Percentiles rank a stretch among this genome's conserved stretches.
phyloP scores from a whole-genome alignment of 129 eudicot genomes.

The Artemisia argyi region DNA sequence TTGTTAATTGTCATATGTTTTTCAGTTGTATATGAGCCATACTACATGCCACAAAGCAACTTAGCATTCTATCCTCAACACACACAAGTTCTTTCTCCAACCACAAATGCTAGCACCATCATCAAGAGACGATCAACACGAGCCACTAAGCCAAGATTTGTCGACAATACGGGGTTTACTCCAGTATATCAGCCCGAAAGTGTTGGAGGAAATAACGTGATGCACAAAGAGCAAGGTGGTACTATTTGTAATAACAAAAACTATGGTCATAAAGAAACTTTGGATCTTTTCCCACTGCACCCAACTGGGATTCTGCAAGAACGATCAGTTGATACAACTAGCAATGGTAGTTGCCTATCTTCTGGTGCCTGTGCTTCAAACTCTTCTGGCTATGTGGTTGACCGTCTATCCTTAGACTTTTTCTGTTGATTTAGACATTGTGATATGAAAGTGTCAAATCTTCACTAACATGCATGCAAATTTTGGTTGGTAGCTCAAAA shows the following conservation, averaged over 20 bases:
- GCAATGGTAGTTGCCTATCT: constrained; percentile 12
- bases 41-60: constrained; percentile 44
- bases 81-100: constrained; percentile 41
- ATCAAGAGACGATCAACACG: constrained; percentile 30
- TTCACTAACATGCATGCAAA: constrained; percentile 27
- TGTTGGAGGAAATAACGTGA: constrained; percentile 9
- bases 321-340: constrained; percentile 7
- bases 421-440: constrained; percentile 29
- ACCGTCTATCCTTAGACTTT: constrained; percentile 48
- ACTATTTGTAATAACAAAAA: not conserved
- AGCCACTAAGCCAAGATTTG: constrained; percentile 6
- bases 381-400: constrained; percentile 28
- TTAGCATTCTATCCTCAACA: constrained; percentile 44
- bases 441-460: constrained; percentile 1
- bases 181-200: not conserved
- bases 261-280: constrained; percentile 37
- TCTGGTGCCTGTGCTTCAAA: constrained; percentile 28
- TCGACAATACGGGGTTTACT: not conserved
- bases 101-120: not conserved
- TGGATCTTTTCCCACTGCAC: constrained; percentile 72
- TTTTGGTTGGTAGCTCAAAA: constrained; percentile 1
- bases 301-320: constrained; percentile 63
- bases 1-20: not conserved
- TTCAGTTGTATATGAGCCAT: constrained; percentile 53
- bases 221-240: constrained; percentile 6